Conservation (phyloP, 768 basidiomycete species). For the Suillus sp. region DNA sequence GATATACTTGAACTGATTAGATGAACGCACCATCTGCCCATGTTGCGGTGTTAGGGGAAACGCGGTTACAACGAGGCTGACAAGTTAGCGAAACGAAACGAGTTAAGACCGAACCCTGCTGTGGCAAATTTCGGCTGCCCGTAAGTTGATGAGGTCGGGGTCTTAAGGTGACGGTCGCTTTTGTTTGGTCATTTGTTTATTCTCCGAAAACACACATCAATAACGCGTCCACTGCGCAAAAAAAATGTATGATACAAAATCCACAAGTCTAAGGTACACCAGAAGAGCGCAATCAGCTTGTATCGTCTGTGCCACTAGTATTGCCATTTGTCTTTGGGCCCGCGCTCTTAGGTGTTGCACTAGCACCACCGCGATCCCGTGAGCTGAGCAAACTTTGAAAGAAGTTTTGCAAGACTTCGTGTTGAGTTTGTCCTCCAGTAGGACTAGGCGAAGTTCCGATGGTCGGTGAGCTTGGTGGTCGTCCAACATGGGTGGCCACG, state of each 20-base stretch:
- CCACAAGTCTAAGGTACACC: background rate
- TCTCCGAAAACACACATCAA: conserved; percentile 14
- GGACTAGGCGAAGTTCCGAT: conserved; percentile 43
- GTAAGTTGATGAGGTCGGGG: conserved; percentile 15
- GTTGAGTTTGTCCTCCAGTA: conserved; percentile 64
- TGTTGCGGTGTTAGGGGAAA: conserved; percentile 31
- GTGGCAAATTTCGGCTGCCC: conserved; percentile 14
- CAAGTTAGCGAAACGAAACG: conserved; percentile 16
- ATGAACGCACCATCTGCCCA: conserved; percentile 68
- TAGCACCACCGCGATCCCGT: conserved; percentile 54
- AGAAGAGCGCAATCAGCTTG: conserved; percentile 25
- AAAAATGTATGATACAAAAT: conserved; percentile 12
- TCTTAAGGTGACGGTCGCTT: conserved; percentile 14
- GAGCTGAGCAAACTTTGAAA: conserved; percentile 80
- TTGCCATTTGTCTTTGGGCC: conserved; percentile 38
- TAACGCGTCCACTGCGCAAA: background rate
- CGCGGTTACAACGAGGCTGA: conserved; percentile 30
- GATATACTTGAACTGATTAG: conserved; percentile 13
- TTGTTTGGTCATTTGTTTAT: conserved; percentile 23
- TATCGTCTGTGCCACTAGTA: conserved; percentile 41
- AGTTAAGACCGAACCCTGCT: conserved; percentile 6
- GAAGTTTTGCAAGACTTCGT: conserved; percentile 85
- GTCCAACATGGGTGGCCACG: conserved; percentile 31
- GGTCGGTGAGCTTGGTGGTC: conserved; percentile 44
- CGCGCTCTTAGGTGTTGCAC: conserved; percentile 31